These are phyloP conservation scores for Besnoitia besnoiti DNA, from an alignment of 169 alveolate species.

Conservation along the genomic window DNA sequence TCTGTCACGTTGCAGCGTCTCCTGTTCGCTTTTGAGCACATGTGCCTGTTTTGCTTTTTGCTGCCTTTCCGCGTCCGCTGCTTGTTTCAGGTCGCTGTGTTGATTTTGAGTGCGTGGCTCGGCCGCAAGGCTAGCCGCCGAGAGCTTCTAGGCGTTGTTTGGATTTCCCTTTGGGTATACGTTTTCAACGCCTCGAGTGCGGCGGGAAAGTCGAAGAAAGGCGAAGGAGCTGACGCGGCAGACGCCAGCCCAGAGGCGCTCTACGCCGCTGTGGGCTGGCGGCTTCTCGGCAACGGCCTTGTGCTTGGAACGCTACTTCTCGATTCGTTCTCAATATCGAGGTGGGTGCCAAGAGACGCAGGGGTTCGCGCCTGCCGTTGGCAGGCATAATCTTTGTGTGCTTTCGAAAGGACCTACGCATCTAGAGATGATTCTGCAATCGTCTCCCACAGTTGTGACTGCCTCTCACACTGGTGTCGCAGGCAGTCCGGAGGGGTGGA, in stretches of 20 bases:
- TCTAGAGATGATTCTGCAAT: no score
- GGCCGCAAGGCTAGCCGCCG: background rate
- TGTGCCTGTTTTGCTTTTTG: no score
- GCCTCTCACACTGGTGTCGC: no score
- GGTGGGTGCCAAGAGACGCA: no score
- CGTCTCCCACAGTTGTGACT: no score
- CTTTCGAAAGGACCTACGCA: no score
- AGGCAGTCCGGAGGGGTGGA: no score
- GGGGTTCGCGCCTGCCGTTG: no score
- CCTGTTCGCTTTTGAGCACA: background rate
- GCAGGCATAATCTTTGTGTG: no score
- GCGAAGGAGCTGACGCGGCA: background rate
- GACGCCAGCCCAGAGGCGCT: background rate
- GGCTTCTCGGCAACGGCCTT: background rate
- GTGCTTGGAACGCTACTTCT: background rate
- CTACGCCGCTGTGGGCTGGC: background rate
- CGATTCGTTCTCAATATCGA: background rate
- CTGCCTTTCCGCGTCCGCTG: background rate
- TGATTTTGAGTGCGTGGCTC: background rate
- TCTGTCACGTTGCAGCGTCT: background rate
- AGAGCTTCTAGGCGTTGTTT: background rate
- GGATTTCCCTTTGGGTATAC: background rate
- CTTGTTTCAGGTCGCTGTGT: background rate
- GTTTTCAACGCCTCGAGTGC: background rate
- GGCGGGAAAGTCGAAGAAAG: background rate